A percentile compares a stretch with the other conserved stretches of the same genome.
phyloP scores from a whole-genome alignment of 2,329 filamentous ascomycete genomes.

The Ophiosphaerella herpotricha region DNA sequence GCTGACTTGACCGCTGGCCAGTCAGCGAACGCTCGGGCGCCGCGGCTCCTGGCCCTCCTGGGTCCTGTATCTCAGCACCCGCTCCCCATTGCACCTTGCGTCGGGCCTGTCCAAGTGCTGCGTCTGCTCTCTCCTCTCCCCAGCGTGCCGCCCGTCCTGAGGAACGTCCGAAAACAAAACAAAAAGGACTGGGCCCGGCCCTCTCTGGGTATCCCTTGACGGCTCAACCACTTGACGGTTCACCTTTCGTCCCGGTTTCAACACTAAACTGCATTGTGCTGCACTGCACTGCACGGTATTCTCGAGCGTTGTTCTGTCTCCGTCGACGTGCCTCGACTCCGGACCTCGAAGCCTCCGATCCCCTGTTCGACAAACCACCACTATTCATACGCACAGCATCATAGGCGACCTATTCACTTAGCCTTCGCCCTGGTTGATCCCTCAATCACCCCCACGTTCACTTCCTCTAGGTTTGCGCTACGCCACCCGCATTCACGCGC shows the following conservation, averaged over 20 bases:
- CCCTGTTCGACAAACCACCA: slow-evolving; percentile 17
- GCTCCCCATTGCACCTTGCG: not conserved
- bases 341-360: slow-evolving; percentile 6
- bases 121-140: slow-evolving; percentile 3
- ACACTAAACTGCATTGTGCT: slow-evolving; percentile 13
- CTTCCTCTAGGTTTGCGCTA: slow-evolving; percentile 4
- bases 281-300: slow-evolving; percentile 6
- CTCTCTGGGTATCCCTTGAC: no score
- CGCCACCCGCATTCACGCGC: slow-evolving; percentile 19
- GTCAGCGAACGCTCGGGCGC: slow-evolving; percentile 17
- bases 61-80: not conserved
- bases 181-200: no score
- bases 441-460: slow-evolving; percentile 18
- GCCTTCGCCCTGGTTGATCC: slow-evolving; percentile 40
- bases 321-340: slow-evolving; percentile 9
- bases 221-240: slow-evolving; percentile 6
- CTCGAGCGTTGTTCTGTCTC: slow-evolving; percentile 19
- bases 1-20: slow-evolving; percentile 13
- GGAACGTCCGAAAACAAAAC: no score
- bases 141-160: no score
- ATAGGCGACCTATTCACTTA: slow-evolving; percentile 49
- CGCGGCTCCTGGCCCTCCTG: slow-evolving; percentile 1
- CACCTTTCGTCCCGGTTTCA: slow-evolving; percentile 12
- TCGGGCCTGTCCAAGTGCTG: not conserved
- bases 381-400: slow-evolving; percentile 7